A percentile compares a stretch with the other conserved stretches of the same genome.
Conservation (phyloP, 2,329 filamentous ascomycete genomes). For the Bipolaris bicolor region DNA sequence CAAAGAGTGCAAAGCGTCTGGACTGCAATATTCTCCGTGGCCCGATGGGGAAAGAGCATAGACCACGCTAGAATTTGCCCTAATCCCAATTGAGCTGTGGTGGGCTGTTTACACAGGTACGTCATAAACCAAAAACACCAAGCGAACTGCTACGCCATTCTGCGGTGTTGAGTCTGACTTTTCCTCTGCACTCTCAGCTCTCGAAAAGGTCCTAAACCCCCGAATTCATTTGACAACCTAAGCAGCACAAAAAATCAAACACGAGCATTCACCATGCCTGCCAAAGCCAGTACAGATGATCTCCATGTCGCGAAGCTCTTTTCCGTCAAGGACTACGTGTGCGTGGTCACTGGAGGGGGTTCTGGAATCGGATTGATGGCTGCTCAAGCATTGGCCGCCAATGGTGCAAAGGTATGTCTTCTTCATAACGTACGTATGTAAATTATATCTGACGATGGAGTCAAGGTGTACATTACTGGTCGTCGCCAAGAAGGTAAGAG, state of each 20-base stretch:
- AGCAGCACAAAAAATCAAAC: not conserved
- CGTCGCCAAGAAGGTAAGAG: slow-evolving; percentile 51
- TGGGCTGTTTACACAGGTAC: slow-evolving; percentile 21
- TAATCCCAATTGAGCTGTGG: slow-evolving; percentile 10
- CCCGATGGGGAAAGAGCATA: not conserved
- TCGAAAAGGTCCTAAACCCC: not conserved
- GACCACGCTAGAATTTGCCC: not conserved
- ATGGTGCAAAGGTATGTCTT: slow-evolving; percentile 59
- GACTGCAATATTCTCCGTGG: not conserved
- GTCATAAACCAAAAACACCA: slow-evolving; percentile 16
- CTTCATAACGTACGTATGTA: too few species aligned
- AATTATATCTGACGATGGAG: not conserved
- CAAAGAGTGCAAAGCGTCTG: not conserved
- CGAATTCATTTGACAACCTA: too few species aligned
- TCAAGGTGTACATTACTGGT: slow-evolving; percentile 61
- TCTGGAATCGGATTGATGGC: slow-evolving; percentile 71
- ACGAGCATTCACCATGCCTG: slow-evolving; percentile 10
- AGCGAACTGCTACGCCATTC: slow-evolving; percentile 7
- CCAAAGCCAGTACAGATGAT: slow-evolving; percentile 55
- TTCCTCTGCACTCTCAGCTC: not conserved
- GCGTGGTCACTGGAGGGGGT: slow-evolving; percentile 63
- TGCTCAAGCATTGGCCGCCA: slow-evolving; percentile 63
- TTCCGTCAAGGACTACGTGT: slow-evolving; percentile 61
- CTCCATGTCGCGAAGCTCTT: slow-evolving; percentile 61
- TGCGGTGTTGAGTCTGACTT: not conserved